Percentiles rank a stretch among this genome's conserved stretches.
These are phyloP conservation scores for Perkinsus olseni DNA, from an alignment of 169 alveolate genomes.

Conservation along the genomic window DNA sequence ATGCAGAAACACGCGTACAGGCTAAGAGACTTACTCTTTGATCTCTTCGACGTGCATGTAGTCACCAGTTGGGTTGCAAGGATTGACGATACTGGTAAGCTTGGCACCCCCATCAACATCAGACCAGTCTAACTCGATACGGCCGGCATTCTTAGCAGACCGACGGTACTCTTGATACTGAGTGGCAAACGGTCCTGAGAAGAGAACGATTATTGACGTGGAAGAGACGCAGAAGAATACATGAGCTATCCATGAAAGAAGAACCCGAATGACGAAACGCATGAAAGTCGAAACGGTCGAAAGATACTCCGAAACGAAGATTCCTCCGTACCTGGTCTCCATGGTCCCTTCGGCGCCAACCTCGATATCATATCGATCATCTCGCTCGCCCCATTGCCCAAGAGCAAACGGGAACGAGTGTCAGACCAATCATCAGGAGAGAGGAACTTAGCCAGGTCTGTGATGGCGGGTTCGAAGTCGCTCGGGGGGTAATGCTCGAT, in stretches of 20 bases:
- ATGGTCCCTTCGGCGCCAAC: background rate
- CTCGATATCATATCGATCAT: constrained; percentile 19
- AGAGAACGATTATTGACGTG: background rate
- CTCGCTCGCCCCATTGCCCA: constrained; percentile 36
- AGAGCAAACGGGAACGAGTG: background rate
- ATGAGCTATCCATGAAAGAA: background rate
- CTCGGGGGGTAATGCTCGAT: constrained; percentile 20
- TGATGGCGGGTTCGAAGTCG: constrained; percentile 23
- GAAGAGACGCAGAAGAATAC: background rate
- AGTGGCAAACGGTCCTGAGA: constrained; percentile 15
- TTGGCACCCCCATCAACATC: background rate
- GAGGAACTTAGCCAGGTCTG: constrained; percentile 14
- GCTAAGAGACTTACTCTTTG: constrained; percentile 1
- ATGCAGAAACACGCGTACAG: too few species aligned
- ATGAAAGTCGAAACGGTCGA: too few species aligned
- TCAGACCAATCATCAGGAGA: background rate
- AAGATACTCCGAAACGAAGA: too few species aligned
- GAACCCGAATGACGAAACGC: background rate
- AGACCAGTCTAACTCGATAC: background rate
- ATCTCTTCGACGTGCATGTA: constrained; percentile 3
- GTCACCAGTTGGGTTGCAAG: constrained; percentile 31
- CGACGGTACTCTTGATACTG: constrained; percentile 32
- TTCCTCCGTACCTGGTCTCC: constrained; percentile 22
- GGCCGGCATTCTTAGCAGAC: constrained; percentile 16
- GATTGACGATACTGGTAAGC: constrained; percentile 19